Evolutionary conservation across 1,284 basidiomycete species (phyloP).

Genomic region (Coriolopsis trogii): DNA sequence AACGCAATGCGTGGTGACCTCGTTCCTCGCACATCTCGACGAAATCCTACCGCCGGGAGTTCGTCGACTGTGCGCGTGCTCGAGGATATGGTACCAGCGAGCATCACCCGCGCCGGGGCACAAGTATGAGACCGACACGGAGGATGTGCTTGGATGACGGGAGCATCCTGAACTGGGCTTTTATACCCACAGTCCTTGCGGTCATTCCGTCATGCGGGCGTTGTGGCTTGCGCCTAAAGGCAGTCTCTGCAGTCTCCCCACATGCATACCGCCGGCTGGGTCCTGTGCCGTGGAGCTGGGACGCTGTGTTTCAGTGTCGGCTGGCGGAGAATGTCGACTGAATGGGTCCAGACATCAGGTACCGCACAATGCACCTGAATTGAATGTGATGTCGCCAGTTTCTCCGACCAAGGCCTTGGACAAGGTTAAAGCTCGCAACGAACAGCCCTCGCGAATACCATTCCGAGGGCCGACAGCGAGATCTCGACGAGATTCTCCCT

Average conservation of each 20-base stretch:
- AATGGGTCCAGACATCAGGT: slow-evolving; percentile 16
- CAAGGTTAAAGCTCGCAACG: slow-evolving; percentile 31
- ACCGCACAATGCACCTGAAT: not conserved
- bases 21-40: slow-evolving; percentile 10
- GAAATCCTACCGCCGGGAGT: slow-evolving; percentile 6
- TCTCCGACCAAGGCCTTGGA: slow-evolving; percentile 28
- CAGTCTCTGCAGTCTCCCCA: slow-evolving; percentile 5
- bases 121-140: slow-evolving; percentile 18
- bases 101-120: slow-evolving; percentile 5
- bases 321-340: slow-evolving; percentile 2
- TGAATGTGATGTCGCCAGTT: slow-evolving; percentile 28
- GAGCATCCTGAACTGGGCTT: slow-evolving; percentile 25
- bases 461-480: slow-evolving; percentile 22
- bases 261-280: slow-evolving; percentile 10
- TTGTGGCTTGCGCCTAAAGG: slow-evolving; percentile 9
- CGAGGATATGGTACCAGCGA: slow-evolving; percentile 3
- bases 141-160: slow-evolving; percentile 17
- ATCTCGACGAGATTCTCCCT: slow-evolving; percentile 26
- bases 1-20: slow-evolving; percentile 6
- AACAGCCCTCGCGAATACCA: slow-evolving; percentile 18
- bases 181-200: slow-evolving; percentile 29
- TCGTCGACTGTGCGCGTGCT: slow-evolving; percentile 10
- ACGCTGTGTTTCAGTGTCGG: not conserved
- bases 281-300: slow-evolving; percentile 4
- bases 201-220: slow-evolving; percentile 17